phyloP scores from a whole-genome alignment of 495 filamentous ascomycete species.

The Aspergillus steynii region DNA sequence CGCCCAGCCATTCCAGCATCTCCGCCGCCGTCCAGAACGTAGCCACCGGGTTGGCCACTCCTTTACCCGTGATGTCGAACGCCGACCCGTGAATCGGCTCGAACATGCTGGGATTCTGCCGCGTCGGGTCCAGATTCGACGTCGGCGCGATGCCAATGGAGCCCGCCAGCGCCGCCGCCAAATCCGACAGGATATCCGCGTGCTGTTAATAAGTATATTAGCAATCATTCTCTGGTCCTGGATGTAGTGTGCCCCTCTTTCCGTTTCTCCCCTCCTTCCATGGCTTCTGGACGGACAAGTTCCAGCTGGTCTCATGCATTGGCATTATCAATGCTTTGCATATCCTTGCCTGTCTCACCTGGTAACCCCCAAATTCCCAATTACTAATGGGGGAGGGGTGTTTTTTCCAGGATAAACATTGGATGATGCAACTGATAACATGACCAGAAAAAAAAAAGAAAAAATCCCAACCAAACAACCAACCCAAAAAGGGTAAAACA shows the following conservation, averaged over 20 bases:
- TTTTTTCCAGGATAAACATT: neutral
- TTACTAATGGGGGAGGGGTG: neutral
- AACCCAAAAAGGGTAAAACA: neutral
- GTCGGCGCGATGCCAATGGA: conserved; percentile 61
- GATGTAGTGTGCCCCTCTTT: neutral
- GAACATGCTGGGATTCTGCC: conserved; percentile 63
- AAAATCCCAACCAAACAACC: neutral
- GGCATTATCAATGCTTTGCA: neutral
- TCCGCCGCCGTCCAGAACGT: conserved; percentile 70
- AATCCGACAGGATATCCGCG: conserved; percentile 57
- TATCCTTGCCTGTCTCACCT: neutral
- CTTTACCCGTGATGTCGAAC: conserved; percentile 71
- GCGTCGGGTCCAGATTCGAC: conserved; percentile 63
- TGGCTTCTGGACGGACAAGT: too few species aligned
- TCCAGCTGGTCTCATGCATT: neutral
- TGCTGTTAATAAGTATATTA: conserved; percentile 31
- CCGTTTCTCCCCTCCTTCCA: neutral
- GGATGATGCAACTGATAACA: neutral
- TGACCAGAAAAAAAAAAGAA: too few species aligned
- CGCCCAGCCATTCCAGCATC: conserved; percentile 67
- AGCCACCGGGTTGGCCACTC: conserved; percentile 69
- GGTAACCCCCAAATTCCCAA: neutral
- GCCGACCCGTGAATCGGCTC: conserved; percentile 70
- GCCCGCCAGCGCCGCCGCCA: conserved; percentile 58
- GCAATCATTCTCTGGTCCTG: neutral